A percentile compares a stretch with the other conserved stretches of the same genome.
phyloP scores from a whole-genome alignment of 805 yeast species.

The Brettanomyces anomalus region DNA sequence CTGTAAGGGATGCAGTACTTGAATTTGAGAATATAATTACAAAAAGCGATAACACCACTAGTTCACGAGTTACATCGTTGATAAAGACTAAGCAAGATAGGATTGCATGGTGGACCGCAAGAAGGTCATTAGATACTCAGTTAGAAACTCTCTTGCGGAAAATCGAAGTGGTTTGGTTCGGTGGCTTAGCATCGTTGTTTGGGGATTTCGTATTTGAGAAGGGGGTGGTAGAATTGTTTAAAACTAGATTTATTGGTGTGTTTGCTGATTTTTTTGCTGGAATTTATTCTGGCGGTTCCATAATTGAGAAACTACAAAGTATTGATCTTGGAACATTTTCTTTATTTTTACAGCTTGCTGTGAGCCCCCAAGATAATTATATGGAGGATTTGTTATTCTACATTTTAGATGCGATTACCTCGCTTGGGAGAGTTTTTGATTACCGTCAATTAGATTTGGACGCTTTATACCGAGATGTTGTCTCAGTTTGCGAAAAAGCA shows the following conservation, averaged over 20 bases:
- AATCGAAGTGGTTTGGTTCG: constrained; percentile 64
- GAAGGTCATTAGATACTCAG: constrained; percentile 53
- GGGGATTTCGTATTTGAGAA: constrained; percentile 23
- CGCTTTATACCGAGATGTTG: constrained; percentile 22
- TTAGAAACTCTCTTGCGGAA: constrained; percentile 43
- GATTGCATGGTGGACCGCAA: constrained; percentile 67
- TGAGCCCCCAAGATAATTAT: not conserved
- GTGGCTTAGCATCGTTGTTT: constrained; percentile 67
- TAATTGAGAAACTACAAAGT: too few relatives aligned
- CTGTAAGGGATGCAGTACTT: constrained; percentile 35
- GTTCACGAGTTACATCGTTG: constrained; percentile 38
- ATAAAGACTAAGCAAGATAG: constrained; percentile 53
- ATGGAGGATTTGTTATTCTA: constrained; percentile 59
- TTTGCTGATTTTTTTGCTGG: constrained; percentile 37
- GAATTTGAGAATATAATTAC: constrained; percentile 45
- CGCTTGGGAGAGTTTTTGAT: constrained; percentile 41
- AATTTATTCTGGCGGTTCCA: too few relatives aligned
- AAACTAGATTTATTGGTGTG: constrained; percentile 27
- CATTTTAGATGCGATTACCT: constrained; percentile 48
- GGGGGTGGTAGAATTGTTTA: constrained; percentile 25
- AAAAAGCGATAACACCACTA: constrained; percentile 55
- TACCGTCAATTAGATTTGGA: constrained; percentile 60
- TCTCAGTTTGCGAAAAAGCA: too few relatives aligned
- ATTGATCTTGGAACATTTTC: constrained; percentile 4
- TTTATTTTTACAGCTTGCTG: constrained; percentile 6